phyloP scores from a whole-genome alignment of 805 yeast genomes.

The Yarrowia porcina region DNA sequence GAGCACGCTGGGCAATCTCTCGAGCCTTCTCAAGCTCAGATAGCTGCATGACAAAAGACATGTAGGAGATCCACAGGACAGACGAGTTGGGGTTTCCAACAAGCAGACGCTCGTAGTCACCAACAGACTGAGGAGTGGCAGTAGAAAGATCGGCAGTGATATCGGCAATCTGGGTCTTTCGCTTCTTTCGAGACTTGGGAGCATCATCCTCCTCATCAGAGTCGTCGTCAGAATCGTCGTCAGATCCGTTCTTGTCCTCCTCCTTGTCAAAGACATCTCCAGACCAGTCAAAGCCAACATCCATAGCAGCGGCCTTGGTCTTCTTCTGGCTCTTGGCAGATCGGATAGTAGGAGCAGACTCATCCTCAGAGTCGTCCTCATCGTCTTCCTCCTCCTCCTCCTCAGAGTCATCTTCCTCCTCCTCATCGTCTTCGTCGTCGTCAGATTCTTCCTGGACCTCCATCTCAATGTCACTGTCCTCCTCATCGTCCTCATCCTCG shows the following conservation, averaged over 20 bases:
- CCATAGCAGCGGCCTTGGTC: constrained; percentile 51
- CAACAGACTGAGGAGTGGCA: constrained; percentile 84
- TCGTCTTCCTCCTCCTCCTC: constrained; percentile 40
- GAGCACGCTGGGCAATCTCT: constrained; percentile 87
- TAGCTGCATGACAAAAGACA: constrained; percentile 94
- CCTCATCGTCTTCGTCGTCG: constrained; percentile 32
- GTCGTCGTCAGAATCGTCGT: constrained; percentile 51
- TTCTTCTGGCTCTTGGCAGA: not conserved
- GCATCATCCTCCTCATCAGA: constrained; percentile 52
- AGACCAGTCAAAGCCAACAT: constrained; percentile 94
- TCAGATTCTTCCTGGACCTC: constrained; percentile 32
- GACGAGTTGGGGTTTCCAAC: constrained; percentile 94
- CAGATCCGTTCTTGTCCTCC: constrained; percentile 37
- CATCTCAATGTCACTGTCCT: constrained; percentile 31
- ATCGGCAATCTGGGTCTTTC: constrained; percentile 62
- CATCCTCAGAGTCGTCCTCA: constrained; percentile 36
- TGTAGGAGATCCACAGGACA: constrained; percentile 92
- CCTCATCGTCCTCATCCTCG: constrained; percentile 38
- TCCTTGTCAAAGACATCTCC: constrained; percentile 76
- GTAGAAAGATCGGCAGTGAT: constrained; percentile 79
- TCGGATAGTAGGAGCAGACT: constrained; percentile 35
- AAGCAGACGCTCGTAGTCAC: constrained; percentile 87
- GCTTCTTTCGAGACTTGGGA: constrained; percentile 33
- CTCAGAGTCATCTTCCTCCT: constrained; percentile 38
- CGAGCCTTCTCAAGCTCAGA: constrained; percentile 94